Conservation (phyloP, 2,329 filamentous ascomycete species). For the Plenodomus tracheiphilus region DNA sequence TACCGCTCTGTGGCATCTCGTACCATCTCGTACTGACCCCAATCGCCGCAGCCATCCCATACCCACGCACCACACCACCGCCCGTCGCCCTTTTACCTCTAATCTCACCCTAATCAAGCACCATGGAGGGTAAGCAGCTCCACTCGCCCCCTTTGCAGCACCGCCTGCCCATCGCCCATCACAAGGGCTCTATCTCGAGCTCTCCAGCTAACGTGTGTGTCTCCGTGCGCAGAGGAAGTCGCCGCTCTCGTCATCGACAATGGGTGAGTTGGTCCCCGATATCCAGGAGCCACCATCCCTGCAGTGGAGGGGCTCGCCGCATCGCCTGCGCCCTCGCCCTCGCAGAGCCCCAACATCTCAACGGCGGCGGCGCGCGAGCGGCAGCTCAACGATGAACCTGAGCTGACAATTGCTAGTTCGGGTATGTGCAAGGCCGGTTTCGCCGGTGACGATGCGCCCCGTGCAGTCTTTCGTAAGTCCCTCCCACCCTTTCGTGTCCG, state of each 20-base stretch:
- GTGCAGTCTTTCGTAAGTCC: slow-evolving; percentile 99
- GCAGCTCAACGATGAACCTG: slow-evolving; percentile 26
- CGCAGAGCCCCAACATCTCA: slow-evolving; percentile 21
- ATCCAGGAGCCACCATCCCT: slow-evolving; percentile 40
- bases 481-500: slow-evolving; percentile 8
- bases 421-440: slow-evolving; percentile 99
- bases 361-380: slow-evolving; percentile 25
- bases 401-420: slow-evolving; percentile 69
- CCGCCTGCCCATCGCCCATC: slow-evolving; percentile 19
- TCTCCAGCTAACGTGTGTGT: slow-evolving; percentile 40
- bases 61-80: slow-evolving; percentile 35
- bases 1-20: slow-evolving; percentile 13
- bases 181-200: slow-evolving; percentile 32
- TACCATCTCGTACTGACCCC: slow-evolving; percentile 30
- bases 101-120: slow-evolving; percentile 51
- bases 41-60: slow-evolving; percentile 35
- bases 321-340: slow-evolving; percentile 26
- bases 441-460: slow-evolving; percentile 99
- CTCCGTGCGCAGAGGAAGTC: slow-evolving; percentile 83
- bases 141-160: slow-evolving; percentile 23
- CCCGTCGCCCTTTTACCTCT: slow-evolving; percentile 36
- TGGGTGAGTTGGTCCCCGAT: slow-evolving; percentile 76
- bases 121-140: slow-evolving; percentile 69
- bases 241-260: slow-evolving; percentile 99
- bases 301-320: slow-evolving; percentile 44